phyloP scores from a whole-genome alignment of 768 basidiomycete species.

The Tricholoma terreum region DNA sequence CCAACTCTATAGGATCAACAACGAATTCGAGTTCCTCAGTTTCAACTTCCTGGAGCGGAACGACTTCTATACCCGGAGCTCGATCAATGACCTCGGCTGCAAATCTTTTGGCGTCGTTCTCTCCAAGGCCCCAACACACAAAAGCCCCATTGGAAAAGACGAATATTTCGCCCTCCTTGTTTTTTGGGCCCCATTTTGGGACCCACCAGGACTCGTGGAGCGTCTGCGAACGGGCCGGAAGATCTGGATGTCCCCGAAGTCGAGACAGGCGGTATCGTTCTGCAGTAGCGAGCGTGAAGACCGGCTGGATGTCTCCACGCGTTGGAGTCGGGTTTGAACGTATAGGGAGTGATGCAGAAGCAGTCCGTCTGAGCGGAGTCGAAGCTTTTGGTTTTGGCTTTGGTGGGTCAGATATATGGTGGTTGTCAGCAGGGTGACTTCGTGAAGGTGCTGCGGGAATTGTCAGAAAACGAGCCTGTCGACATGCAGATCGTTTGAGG shows the following conservation, averaged over 20 bases:
- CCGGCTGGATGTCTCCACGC: constrained; percentile 70
- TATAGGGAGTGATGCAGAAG: constrained; percentile 82
- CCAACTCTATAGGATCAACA: constrained; percentile 85
- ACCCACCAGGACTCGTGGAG: constrained; percentile 82
- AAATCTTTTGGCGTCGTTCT: constrained; percentile 71
- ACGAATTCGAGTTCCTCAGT: constrained; percentile 93
- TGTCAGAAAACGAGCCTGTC: neutral
- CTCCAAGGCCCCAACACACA: constrained; percentile 86
- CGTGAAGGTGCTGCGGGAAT: neutral
- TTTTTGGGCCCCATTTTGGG: constrained; percentile 59
- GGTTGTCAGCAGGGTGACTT: neutral
- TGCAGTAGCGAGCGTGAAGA: constrained; percentile 84
- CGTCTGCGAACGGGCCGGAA: constrained; percentile 52
- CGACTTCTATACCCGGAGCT: constrained; percentile 57
- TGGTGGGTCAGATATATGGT: constrained; percentile 19
- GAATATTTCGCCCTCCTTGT: constrained; percentile 76
- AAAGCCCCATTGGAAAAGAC: constrained; percentile 86
- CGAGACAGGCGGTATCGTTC: constrained; percentile 74
- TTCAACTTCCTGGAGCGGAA: constrained; percentile 64
- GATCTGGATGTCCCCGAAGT: constrained; percentile 47
- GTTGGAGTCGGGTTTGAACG: constrained; percentile 86
- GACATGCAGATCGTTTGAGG: neutral
- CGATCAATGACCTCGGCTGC: constrained; percentile 56
- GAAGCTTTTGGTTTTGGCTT: constrained; percentile 79
- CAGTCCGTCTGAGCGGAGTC: constrained; percentile 78